Base-by-base conservation (phyloP, 2,329 filamentous ascomycete species). In the Diaporthe longicolla region DNA sequence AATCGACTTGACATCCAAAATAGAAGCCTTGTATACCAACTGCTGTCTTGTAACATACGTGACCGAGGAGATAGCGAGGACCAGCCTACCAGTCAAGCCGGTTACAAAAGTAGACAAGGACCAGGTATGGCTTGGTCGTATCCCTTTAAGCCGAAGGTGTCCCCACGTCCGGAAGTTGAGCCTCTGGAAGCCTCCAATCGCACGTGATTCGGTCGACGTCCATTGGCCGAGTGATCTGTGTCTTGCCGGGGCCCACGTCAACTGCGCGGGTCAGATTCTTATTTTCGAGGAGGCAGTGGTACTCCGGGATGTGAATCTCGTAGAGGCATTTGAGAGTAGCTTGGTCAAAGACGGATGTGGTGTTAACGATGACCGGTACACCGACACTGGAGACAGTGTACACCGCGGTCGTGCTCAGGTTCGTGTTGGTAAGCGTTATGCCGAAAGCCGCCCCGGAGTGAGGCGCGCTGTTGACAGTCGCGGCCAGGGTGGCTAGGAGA, bases 291-390 rank as follows among this genome's bases (percentile, higher is more conserved):
- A 40, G 45, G 48, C 70, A 63, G 43, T 71, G 57, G n/a, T n/a
- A 63, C 45, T 71, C 69, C 9, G 57, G 57, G 26, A 71, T 40
- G 45, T 43, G 54, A 5, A 63, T 2, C n/a, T 45, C 65, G 45
- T 10, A 4, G 37, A 54, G 21, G 8, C 69, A 63, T 6, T 40
- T 8, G 17, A 71, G 19, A 2, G 1, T 32, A 29, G 32, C 69
- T 4, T 11, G 1, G 32, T 71, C 43, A 32, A 71, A n/a, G 4
- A n/a, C 9, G 6, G 8, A 19, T 7, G 45, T 48, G 45, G 24
- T 5, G 21, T 54, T 17, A 19, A 63, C 37, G 4, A 48, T 1
- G 13, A 65, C 70, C 4, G 32, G 9, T 5, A 45, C 29, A 4
- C 45, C 70, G 24, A 45, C 24, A 3, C 5, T 45, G 5, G 43